Base-by-base conservation (phyloP, 768 basidiomycete genomes). In the Kwoniella bestiolae region DNA sequence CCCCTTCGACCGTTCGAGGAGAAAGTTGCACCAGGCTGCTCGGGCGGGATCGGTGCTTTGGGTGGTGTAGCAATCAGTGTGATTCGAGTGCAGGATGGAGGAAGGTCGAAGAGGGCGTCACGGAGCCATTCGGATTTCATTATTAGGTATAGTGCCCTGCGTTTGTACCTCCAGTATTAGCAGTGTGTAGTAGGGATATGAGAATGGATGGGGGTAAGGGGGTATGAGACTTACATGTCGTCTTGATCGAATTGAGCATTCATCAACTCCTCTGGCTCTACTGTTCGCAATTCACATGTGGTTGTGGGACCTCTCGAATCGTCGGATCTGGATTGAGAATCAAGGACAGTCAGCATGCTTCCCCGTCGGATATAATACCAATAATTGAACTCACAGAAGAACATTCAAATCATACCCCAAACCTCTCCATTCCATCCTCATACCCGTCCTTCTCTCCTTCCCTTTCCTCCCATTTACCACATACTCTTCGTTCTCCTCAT, bases 41-140 rank as follows among this genome's bases (percentile, higher is more conserved):
- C 51, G 21, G n/a, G 60, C 25, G 66, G 60, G 25, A 21, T 41
- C 11, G 60, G 56, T n/a, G 56, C 50, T 25, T 65, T 58, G 0
- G 86, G 84, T 1, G 92, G 91, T 58, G 89, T 88, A 47, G 90
- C 88, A 26, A 91, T 87, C 79, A 98, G 88, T 0, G 90, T 91
- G 21, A 98, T 84, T 65, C 88, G 90, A 46, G 91, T 88, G 77
- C 89, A 92, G 0, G 92, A 90, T 18, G 92, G 86, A 71, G 97
- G 94, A 14, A 99, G 84, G 76, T 97, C 95, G 11, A 89, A 88
- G 14, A 97, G 85, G 0, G 94, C 93, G 65, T 96, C 93, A 46
- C 91, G 88, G 34, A 98, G 88, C 91, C 93, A 94, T 5, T 90
- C 94, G 2, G 94, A 95, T 87, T 92, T 93, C 75, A 96, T 86